Percentiles rank a stretch among this genome's conserved stretches.
Conservation (phyloP, 1,284 basidiomycete genomes). For the Trametes polyzona region DNA sequence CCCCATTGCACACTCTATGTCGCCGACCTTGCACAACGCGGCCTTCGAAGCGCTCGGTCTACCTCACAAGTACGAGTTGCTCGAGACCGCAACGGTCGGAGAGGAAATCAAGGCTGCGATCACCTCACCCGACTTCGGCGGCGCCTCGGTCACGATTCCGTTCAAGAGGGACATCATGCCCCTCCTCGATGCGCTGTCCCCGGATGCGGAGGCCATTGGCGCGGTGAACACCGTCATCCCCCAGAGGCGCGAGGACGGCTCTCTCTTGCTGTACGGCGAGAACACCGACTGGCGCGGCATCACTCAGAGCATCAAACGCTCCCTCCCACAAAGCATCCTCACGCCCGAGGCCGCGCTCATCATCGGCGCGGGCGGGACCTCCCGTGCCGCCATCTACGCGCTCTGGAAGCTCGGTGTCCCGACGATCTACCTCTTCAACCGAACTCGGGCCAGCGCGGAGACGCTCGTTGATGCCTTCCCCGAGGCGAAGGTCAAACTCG, state of each 20-base stretch:
- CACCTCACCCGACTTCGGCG: constrained; percentile 80
- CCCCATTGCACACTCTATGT: constrained; percentile 90
- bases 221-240: constrained; percentile 93
- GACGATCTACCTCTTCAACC: constrained; percentile 85
- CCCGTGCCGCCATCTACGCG: constrained; percentile 91
- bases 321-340: constrained; percentile 40
- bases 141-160: constrained; percentile 95
- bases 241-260: constrained; percentile 43
- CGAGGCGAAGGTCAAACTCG: constrained; percentile 60
- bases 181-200: constrained; percentile 76
- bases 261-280: constrained; percentile 73
- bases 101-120: constrained; percentile 70
- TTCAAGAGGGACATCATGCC: constrained; percentile 89
- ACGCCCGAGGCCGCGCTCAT: constrained; percentile 65
- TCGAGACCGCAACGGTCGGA: constrained; percentile 75
- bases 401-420: constrained; percentile 71
- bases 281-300: constrained; percentile 96
- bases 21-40: constrained; percentile 92
- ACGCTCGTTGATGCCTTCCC: constrained; percentile 73
- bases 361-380: constrained; percentile 92
- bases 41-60: constrained; percentile 83
- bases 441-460: constrained; percentile 76
- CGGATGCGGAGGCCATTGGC: constrained; percentile 82
- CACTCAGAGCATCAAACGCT: constrained; percentile 55
- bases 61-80: constrained; percentile 79